phyloP scores from a whole-genome alignment of 768 basidiomycete genomes.

The Boletus tomentosulus region DNA sequence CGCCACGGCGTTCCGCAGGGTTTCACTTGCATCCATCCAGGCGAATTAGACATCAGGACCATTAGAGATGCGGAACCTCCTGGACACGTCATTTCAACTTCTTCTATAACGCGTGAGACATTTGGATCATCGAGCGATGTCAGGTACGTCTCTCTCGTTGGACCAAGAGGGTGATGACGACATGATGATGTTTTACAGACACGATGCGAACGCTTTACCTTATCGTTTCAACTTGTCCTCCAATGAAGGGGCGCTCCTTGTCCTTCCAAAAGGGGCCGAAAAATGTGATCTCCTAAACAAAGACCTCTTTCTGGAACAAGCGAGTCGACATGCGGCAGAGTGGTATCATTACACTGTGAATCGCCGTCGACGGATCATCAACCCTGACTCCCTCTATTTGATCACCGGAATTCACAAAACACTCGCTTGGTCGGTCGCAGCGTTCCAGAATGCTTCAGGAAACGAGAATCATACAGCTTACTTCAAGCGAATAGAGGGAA shows the following conservation, averaged over 20 bases:
- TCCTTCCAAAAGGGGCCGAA: conserved; percentile 30
- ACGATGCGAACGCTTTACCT: background rate
- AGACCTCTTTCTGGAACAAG: conserved; percentile 14
- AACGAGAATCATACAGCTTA: background rate
- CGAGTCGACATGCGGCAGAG: conserved; percentile 11
- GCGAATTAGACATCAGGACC: conserved; percentile 6
- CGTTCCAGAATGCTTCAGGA: background rate
- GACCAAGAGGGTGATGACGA: no score
- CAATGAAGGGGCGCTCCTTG: conserved; percentile 28
- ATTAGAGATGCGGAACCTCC: background rate
- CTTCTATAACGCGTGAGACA: background rate
- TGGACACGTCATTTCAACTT: conserved; percentile 1
- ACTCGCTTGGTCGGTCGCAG: conserved; percentile 21
- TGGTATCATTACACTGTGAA: conserved; percentile 28
- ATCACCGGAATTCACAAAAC: conserved; percentile 13
- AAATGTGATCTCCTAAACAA: conserved; percentile 21
- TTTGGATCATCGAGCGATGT: background rate
- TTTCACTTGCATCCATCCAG: conserved; percentile 18
- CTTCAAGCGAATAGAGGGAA: conserved; percentile 7
- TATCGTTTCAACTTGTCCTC: conserved; percentile 13
- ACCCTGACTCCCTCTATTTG: conserved; percentile 22
- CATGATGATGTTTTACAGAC: background rate
- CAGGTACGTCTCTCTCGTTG: no score
- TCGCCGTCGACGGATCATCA: conserved; percentile 8
- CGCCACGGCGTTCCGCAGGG: conserved; percentile 20